Evolutionary conservation across 257 asterid genomes (phyloP).

Genomic region (Cynanchum wilfordii): DNA sequence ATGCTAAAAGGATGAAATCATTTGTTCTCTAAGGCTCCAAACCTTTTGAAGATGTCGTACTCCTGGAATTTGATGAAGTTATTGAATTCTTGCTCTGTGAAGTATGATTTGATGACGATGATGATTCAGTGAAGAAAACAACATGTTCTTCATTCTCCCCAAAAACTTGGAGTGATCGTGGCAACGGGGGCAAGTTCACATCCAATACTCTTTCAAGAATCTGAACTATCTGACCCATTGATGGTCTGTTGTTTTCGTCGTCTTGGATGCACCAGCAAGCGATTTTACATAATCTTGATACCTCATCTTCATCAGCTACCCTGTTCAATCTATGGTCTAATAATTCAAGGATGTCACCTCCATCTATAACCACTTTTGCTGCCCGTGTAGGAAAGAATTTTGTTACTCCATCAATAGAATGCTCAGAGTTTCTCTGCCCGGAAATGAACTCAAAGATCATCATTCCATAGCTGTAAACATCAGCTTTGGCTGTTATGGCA

Average conservation of each 20-base stretch:
- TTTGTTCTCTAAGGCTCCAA: slow-evolving; percentile 1
- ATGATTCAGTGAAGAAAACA: slow-evolving; percentile 70
- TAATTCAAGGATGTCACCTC: slow-evolving; percentile 33
- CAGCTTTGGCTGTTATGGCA: slow-evolving; percentile 44
- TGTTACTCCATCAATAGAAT: slow-evolving; percentile 23
- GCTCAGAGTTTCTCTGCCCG: slow-evolving; percentile 39
- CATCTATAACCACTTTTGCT: slow-evolving; percentile 25
- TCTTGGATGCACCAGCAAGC: slow-evolving; percentile 57
- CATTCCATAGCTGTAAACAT: slow-evolving; percentile 52
- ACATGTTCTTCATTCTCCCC: slow-evolving; percentile 39
- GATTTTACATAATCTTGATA: slow-evolving; percentile 30
- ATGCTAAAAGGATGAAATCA: neutral
- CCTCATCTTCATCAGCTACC: slow-evolving; percentile 32
- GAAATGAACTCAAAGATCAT: slow-evolving; percentile 48
- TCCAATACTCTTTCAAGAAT: slow-evolving; percentile 47
- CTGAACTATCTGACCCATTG: slow-evolving; percentile 43
- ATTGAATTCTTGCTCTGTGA: slow-evolving; percentile 41
- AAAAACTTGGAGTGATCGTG: slow-evolving; percentile 44
- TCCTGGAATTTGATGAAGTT: slow-evolving; percentile 30
- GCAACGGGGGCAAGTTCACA: slow-evolving; percentile 40
- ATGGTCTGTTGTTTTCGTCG: slow-evolving; percentile 39
- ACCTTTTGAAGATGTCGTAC: slow-evolving; percentile 19
- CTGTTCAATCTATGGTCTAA: slow-evolving; percentile 31
- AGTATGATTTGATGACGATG: slow-evolving; percentile 44
- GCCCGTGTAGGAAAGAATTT: slow-evolving; percentile 40